These are phyloP conservation scores for Schrenkiella parvula DNA, from an alignment of 345 rosid genomes.

Conservation along the genomic window DNA sequence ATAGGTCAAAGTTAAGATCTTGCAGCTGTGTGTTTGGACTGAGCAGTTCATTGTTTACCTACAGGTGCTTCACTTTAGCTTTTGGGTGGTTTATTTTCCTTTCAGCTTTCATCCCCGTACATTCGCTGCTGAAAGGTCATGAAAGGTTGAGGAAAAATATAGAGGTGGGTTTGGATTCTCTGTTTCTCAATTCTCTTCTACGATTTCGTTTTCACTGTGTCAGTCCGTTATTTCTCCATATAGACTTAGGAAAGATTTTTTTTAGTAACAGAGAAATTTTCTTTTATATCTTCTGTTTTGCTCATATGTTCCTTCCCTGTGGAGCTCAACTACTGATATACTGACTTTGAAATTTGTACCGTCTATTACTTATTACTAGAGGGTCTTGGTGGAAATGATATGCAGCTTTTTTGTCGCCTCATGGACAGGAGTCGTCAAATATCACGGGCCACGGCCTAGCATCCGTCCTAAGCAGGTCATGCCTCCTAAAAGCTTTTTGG, in stretches of 20 bases:
- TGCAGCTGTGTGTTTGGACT: conserved; percentile 4
- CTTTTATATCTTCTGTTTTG: not conserved
- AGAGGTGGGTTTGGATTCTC: conserved; percentile 57
- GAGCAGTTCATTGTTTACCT: conserved; percentile 7
- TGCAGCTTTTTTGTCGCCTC: conserved; percentile 99
- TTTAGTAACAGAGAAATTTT: not conserved
- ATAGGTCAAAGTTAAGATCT: not conserved
- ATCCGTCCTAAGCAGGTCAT: conserved; percentile 91
- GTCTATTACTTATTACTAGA: conserved; percentile 42
- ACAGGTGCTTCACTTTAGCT: conserved; percentile 73
- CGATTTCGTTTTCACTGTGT: not conserved
- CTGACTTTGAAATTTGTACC: not conserved
- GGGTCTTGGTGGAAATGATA: conserved; percentile 92
- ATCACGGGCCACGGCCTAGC: conserved; percentile 97
- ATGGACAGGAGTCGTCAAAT: conserved; percentile 97
- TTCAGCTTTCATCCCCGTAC: conserved; percentile 70
- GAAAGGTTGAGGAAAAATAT: conserved; percentile 73
- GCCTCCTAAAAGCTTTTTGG: not conserved
- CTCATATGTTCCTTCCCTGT: not conserved
- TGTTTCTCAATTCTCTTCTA: not conserved
- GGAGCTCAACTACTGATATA: not conserved
- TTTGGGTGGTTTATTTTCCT: conserved; percentile 94
- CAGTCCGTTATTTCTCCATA: not conserved
- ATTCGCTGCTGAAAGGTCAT: conserved; percentile 69
- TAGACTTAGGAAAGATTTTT: not conserved